These are phyloP conservation scores for Austropuccinia psidii DNA, from an alignment of 1,284 basidiomycete genomes.

Conservation along the genomic window DNA sequence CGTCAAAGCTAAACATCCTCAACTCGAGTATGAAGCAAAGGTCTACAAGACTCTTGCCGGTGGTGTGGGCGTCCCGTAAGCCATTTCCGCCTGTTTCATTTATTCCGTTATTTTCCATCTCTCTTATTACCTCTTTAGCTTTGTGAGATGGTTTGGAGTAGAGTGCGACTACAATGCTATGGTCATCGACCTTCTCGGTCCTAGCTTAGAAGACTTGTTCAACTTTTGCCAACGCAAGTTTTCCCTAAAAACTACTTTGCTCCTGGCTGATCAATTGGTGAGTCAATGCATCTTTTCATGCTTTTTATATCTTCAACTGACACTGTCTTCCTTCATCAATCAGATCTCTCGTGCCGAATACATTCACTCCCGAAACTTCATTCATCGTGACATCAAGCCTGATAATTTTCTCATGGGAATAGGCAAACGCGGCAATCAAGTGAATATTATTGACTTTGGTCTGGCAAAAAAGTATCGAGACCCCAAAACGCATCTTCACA, in stretches of 20 bases:
- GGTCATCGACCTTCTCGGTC: constrained; percentile 95
- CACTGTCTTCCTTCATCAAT: too few species aligned
- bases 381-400: constrained; percentile 99
- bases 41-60: constrained; percentile 49
- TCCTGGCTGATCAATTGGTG: constrained; percentile 94
- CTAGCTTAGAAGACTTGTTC: constrained; percentile 96
- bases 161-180: constrained; percentile 84
- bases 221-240: constrained; percentile 99
- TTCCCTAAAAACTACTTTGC: constrained; percentile 88
- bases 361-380: constrained; percentile 98
- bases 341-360: constrained; percentile 98
- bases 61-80: constrained; percentile 62
- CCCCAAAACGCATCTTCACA: constrained; percentile 98
- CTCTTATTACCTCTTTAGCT: background rate
- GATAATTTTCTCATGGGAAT: constrained; percentile 99
- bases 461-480: constrained; percentile 99
- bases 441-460: constrained; percentile 99
- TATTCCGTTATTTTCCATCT: constrained; percentile 31
- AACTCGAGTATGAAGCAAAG: constrained; percentile 82
- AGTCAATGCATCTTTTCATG: constrained; percentile 44
- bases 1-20: constrained; percentile 99
- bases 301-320: background rate
- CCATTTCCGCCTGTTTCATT: constrained; percentile 53
- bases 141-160: constrained; percentile 38
- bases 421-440: constrained; percentile 97